A percentile compares a stretch with the other conserved stretches of the same genome.
These are phyloP conservation scores for Paramecium octaurelia DNA, from an alignment of 73 alveolate genomes.

Conservation along the genomic window DNA sequence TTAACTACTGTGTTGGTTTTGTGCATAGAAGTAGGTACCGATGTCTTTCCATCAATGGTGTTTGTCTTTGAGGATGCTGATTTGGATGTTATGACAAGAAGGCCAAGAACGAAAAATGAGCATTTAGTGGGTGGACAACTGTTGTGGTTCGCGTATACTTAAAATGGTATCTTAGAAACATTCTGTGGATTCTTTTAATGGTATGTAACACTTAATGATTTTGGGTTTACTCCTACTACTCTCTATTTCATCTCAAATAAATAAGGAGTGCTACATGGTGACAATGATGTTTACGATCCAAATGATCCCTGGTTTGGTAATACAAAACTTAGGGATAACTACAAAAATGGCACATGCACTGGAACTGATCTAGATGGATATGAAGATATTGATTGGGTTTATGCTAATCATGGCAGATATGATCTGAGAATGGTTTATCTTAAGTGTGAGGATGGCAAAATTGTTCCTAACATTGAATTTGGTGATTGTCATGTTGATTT, in stretches of 20 bases:
- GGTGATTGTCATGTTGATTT: conserved; percentile 64
- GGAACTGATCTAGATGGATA: neutral
- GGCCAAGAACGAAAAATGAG: conserved; percentile 88
- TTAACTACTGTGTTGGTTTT: conserved; percentile 85
- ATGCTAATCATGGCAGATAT: neutral
- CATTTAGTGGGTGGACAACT: conserved; percentile 80
- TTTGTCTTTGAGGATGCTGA: conserved; percentile 92
- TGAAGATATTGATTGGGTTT: conserved; percentile 32
- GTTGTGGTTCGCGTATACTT: conserved; percentile 71
- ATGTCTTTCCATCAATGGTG: conserved; percentile 84
- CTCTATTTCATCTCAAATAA: conserved; percentile 3
- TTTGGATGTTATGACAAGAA: conserved; percentile 85
- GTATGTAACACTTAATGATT: conserved; percentile 78
- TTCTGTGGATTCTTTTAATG: conserved; percentile 75
- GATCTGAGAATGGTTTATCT: conserved; percentile 26
- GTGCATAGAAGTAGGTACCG: conserved; percentile 93
- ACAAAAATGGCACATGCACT: neutral
- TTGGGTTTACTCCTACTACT: conserved; percentile 78
- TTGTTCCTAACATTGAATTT: conserved; percentile 43
- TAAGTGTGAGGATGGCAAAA: neutral
- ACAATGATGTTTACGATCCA: conserved; percentile 57
- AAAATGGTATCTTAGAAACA: conserved; percentile 73
- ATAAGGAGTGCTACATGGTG: conserved; percentile 64
- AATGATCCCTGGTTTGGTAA: neutral
- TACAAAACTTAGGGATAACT: neutral